phyloP scores from a whole-genome alignment of 768 basidiomycete species.

The Termitomyces sp. region DNA sequence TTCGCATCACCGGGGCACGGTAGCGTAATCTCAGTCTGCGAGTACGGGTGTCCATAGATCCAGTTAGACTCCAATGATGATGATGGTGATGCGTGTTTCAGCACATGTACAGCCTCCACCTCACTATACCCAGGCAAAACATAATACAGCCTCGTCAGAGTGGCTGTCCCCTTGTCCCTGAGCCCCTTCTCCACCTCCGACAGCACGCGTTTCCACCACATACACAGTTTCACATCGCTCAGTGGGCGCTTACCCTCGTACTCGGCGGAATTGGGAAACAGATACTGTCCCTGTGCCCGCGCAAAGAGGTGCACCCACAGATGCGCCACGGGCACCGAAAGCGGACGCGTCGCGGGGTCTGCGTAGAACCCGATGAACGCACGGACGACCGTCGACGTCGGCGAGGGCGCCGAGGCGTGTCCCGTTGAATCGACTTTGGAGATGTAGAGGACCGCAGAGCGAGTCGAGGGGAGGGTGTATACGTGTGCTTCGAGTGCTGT shows the following conservation, averaged over 20 bases:
- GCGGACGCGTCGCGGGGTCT: constrained; percentile 64
- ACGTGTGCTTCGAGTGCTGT: constrained; percentile 77
- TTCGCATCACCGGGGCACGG: constrained; percentile 42
- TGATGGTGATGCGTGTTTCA: constrained; percentile 45
- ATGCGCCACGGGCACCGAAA: constrained; percentile 45
- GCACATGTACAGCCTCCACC: constrained; percentile 60
- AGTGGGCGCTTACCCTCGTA: constrained; percentile 69
- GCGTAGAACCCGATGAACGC: constrained; percentile 66
- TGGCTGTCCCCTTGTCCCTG: constrained; percentile 27
- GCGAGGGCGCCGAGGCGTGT: constrained; percentile 59
- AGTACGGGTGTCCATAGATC: constrained; percentile 82
- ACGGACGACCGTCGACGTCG: constrained; percentile 67
- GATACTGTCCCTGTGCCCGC: constrained; percentile 84
- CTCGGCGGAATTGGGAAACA: constrained; percentile 87
- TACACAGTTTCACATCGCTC: constrained; percentile 76
- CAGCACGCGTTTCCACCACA: constrained; percentile 89
- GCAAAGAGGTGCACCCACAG: constrained; percentile 90
- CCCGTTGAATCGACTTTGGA: constrained; percentile 96
- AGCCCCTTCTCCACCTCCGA: constrained; percentile 51
- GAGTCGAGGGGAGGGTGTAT: constrained; percentile 71
- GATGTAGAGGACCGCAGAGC: constrained; percentile 77
- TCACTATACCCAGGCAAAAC: constrained; percentile 69
- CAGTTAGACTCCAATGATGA: too few species aligned
- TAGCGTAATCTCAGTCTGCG: constrained; percentile 46
- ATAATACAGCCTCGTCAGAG: constrained; percentile 46